These are phyloP conservation scores for Cryptococcus sp. DNA, from an alignment of 1,284 basidiomycete species.

Conservation along the genomic window DNA sequence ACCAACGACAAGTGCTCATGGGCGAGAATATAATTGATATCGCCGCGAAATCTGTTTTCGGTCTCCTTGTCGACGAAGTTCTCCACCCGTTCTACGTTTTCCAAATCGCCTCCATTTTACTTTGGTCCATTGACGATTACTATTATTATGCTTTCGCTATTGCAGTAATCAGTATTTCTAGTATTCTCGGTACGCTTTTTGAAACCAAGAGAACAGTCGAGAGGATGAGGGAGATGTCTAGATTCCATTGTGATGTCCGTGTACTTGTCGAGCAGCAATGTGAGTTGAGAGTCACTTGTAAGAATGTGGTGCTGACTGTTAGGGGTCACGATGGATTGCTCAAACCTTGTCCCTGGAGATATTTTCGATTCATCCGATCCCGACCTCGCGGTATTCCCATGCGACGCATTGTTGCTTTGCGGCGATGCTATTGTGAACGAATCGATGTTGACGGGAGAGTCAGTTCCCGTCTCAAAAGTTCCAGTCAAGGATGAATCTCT, in stretches of 20 bases:
- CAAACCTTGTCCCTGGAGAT: slow-evolving; percentile 86
- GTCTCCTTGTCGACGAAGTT: slow-evolving; percentile 86
- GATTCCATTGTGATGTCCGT: slow-evolving; percentile 76
- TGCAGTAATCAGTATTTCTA: slow-evolving; percentile 81
- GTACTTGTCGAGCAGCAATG: slow-evolving; percentile 71
- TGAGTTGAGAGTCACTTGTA: too few relatives aligned
- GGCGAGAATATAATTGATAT: slow-evolving; percentile 89
- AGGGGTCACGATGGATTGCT: slow-evolving; percentile 60
- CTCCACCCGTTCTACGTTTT: slow-evolving; percentile 98
- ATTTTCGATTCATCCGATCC: slow-evolving; percentile 81
- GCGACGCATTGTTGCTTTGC: slow-evolving; percentile 85
- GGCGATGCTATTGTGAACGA: slow-evolving; percentile 98
- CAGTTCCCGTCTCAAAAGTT: slow-evolving; percentile 61
- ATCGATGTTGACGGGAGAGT: slow-evolving; percentile 93
- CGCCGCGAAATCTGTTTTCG: slow-evolving; percentile 74
- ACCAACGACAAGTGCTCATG: slow-evolving; percentile 71
- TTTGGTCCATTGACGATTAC: slow-evolving; percentile 94
- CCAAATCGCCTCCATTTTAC: slow-evolving; percentile 89
- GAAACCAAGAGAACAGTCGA: slow-evolving; percentile 93
- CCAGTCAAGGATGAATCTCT: slow-evolving; percentile 66
- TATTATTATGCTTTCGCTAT: slow-evolving; percentile 99
- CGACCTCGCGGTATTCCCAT: slow-evolving; percentile 72
- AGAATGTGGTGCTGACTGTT: too few relatives aligned
- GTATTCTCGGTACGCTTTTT: slow-evolving; percentile 79
- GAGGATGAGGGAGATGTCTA: slow-evolving; percentile 95